Evolutionary conservation across 176 grass and related monocot genomes (phyloP).

Genomic region (maize (Zea mays)): DNA sequence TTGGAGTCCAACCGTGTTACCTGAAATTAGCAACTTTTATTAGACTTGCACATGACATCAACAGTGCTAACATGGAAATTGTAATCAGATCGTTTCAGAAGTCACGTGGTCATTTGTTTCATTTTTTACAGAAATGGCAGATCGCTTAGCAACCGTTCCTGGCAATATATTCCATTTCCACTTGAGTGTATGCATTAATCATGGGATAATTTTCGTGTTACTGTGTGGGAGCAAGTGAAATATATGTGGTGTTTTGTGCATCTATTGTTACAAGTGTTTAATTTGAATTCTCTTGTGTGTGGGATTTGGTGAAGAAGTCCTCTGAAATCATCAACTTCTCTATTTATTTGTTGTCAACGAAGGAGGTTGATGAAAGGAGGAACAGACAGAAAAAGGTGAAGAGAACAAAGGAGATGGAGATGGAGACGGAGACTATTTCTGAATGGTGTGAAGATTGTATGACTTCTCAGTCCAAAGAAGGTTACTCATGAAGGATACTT

Average conservation of each 20-base stretch:
- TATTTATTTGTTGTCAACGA: conserved; percentile 94
- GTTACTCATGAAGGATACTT: conserved; percentile 93
- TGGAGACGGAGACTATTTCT: conserved; percentile 82
- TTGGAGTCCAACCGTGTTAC: no score
- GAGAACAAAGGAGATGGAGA: conserved; percentile 95
- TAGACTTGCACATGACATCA: no score
- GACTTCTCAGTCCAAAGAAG: conserved; percentile 89
- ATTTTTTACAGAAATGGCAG: no score
- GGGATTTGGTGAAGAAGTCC: conserved; percentile 96
- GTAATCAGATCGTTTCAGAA: no score
- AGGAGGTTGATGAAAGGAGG: conserved; percentile 96
- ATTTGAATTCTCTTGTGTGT: conserved; percentile 17
- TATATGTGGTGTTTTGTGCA: neutral
- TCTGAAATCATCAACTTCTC: conserved; percentile 99
- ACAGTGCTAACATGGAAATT: no score
- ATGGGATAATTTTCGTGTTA: neutral
- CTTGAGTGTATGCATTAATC: neutral
- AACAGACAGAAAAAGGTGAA: conserved; percentile 69
- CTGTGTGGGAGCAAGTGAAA: neutral
- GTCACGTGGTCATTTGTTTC: no score
- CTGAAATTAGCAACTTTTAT: no score
- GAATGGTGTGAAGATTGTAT: conserved; percentile 95
- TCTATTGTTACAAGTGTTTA: neutral
- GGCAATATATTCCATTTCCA: neutral
- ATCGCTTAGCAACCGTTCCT: neutral